Evolutionary conservation across 768 basidiomycete genomes (phyloP).

Genomic region (Leccinum barrowsii): DNA sequence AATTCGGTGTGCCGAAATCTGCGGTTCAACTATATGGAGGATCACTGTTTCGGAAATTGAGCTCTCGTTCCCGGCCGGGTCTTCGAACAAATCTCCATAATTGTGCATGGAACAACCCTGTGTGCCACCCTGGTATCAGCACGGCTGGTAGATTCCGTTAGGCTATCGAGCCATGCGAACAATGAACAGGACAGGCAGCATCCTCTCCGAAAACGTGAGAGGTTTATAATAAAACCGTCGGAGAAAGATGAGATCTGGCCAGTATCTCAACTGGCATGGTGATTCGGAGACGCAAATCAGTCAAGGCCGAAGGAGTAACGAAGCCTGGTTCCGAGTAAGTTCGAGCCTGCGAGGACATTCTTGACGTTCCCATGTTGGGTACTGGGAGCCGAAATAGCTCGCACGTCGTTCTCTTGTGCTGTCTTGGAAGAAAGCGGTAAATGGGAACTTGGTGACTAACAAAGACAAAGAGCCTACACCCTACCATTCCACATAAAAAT

Average conservation of each 20-base stretch:
- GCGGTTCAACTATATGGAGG: conserved; percentile 45
- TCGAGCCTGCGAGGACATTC: conserved; percentile 36
- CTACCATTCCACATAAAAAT: too few relatives aligned
- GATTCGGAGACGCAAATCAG: conserved; percentile 20
- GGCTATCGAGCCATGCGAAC: conserved; percentile 52
- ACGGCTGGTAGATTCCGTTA: conserved; percentile 35
- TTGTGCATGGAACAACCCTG: conserved; percentile 11
- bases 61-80: conserved; percentile 33
- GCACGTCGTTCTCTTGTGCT: background rate
- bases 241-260: conserved; percentile 53
- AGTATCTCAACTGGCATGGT: conserved; percentile 7
- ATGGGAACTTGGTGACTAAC: background rate
- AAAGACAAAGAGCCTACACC: background rate
- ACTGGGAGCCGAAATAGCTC: conserved; percentile 20
- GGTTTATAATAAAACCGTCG: conserved; percentile 43
- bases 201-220: conserved; percentile 42
- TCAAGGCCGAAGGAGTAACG: conserved; percentile 32
- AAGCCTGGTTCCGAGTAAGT: conserved; percentile 44
- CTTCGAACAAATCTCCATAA: conserved; percentile 46
- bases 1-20: conserved; percentile 62
- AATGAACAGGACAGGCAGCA: conserved; percentile 54
- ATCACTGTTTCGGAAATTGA: conserved; percentile 41
- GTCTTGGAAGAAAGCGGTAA: background rate
- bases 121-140: background rate
- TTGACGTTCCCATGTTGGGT: conserved; percentile 36